A percentile compares a stretch with the other conserved stretches of the same genome.
Conservation (phyloP, 2,329 filamentous ascomycete genomes). For the Lachnellula hyalina region DNA sequence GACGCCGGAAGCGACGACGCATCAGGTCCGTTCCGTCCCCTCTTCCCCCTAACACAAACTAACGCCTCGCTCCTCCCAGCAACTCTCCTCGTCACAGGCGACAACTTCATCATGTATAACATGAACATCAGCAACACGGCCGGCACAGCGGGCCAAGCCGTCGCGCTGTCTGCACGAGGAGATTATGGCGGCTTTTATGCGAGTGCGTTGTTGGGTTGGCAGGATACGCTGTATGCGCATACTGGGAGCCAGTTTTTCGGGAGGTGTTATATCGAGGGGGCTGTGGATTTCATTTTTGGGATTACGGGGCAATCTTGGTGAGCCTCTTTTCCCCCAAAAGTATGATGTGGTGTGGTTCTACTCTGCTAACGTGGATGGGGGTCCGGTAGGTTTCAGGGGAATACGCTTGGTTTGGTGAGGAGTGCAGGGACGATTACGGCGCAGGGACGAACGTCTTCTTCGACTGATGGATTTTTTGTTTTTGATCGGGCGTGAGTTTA, state of each 20-base stretch:
- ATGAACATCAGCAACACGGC: slow-evolving; percentile 48
- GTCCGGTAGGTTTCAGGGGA: slow-evolving; percentile 35
- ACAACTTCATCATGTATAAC: slow-evolving; percentile 51
- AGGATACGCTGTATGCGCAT: slow-evolving; percentile 47
- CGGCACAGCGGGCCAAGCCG: slow-evolving; percentile 41
- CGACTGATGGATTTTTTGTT: slow-evolving; percentile 47
- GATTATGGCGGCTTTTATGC: slow-evolving; percentile 49
- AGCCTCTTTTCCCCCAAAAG: background rate
- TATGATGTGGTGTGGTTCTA: too few relatives aligned
- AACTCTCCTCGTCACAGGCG: slow-evolving; percentile 27
- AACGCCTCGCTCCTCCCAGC: slow-evolving; percentile 1
- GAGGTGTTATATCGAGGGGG: slow-evolving; percentile 48
- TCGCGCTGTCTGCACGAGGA: slow-evolving; percentile 46
- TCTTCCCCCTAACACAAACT: background rate
- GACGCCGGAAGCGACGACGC: slow-evolving; percentile 38
- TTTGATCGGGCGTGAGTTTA: slow-evolving; percentile 36
- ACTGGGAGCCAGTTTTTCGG: slow-evolving; percentile 49
- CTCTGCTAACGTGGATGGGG: too few relatives aligned
- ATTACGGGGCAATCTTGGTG: slow-evolving; percentile 44
- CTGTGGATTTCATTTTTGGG: slow-evolving; percentile 55
- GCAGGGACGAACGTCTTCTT: slow-evolving; percentile 43
- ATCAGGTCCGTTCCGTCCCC: slow-evolving; percentile 5
- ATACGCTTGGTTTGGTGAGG: slow-evolving; percentile 40
- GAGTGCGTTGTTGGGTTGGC: slow-evolving; percentile 45
- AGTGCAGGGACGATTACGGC: slow-evolving; percentile 41